Conservation (phyloP, 345 rosid species). For the Citrus hindsii region DNA sequence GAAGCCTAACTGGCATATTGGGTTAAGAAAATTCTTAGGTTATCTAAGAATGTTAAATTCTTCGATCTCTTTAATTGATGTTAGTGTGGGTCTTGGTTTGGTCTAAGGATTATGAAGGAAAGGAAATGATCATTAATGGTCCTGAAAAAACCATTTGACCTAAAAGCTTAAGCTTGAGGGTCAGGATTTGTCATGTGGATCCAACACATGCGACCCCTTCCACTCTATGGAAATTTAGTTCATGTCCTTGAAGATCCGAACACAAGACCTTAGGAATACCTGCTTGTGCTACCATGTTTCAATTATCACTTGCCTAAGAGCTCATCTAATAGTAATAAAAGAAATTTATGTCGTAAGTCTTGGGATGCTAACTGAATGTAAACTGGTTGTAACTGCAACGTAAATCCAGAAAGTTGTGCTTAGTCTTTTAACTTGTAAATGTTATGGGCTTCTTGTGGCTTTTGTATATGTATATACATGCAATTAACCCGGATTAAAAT, state of each 20-base stretch:
- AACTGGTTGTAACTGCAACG: not conserved
- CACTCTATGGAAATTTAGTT: too few relatives aligned
- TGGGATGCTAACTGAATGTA: not conserved
- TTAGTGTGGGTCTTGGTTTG: not conserved
- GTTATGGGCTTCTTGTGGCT: not conserved
- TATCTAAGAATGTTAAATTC: not conserved
- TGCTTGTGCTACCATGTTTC: too few relatives aligned
- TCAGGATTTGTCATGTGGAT: too few relatives aligned
- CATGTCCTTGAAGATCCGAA: too few relatives aligned
- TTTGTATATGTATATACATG: too few relatives aligned
- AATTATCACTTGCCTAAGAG: too few relatives aligned
- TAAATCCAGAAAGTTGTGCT: not conserved
- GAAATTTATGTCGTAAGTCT: not conserved
- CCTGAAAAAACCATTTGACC: not conserved
- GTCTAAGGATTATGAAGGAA: not conserved
- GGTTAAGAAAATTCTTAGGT: not conserved
- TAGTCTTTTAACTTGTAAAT: not conserved
- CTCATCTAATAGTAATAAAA: not conserved
- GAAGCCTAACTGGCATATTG: not conserved
- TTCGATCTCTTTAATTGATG: not conserved
- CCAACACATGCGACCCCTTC: too few relatives aligned
- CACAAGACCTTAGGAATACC: too few relatives aligned
- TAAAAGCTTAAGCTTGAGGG: too few relatives aligned
- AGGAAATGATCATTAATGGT: not conserved
- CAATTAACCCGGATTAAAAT: too few relatives aligned